Base-by-base conservation (phyloP, 345 rosid species). In the Syzygium aromaticum region DNA sequence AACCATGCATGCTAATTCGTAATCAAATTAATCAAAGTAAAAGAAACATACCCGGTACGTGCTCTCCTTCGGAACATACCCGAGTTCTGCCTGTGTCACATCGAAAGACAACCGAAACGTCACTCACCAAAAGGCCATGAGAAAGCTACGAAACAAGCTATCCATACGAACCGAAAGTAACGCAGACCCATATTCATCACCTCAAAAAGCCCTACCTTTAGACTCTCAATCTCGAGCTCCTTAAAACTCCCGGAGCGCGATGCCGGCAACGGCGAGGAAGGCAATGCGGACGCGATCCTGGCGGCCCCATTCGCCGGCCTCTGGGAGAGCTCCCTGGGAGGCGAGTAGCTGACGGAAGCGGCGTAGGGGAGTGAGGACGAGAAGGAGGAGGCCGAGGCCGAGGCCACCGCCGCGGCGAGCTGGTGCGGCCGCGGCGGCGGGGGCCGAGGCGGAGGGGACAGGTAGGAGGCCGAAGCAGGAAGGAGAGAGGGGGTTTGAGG, bases 261-360 rank as follows among this genome's bases (percentile, higher is more conserved):
- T 9, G 67, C 82, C 0, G 80, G 0, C 25, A 11, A 73, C 7
- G 80, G 21, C 2, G 0, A 73, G 49, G 25, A 4, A 0, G 80
- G 80, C 80, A 73, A 73, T 33, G 80, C 13, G 49, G 80, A 0
- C 25, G 80, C 80, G 25, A 49, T 73, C 49, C 80, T 33, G 49
- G 49, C 80, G 49, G 13, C 49, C 19, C 80, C 80, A 11, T 73
- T 33, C 80, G 87, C 7, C 15, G 89, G 85, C 88, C 94, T 88
- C 85, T 95, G 99, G 49, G 97, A 93, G 87, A 97, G 95, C 88
- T 88, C 90, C 64, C 98, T 93, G 13, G 99, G 99, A 61, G 99
- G 99, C 73, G 99, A 97, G 90, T 91, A 92, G 91, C 91, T 91
- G 53, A 88, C 3, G 84, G 78, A 56, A 89, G 84, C 51, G 0